phyloP scores from a whole-genome alignment of 176 grass and related monocot genomes.

The Aegilops sharonensis region DNA sequence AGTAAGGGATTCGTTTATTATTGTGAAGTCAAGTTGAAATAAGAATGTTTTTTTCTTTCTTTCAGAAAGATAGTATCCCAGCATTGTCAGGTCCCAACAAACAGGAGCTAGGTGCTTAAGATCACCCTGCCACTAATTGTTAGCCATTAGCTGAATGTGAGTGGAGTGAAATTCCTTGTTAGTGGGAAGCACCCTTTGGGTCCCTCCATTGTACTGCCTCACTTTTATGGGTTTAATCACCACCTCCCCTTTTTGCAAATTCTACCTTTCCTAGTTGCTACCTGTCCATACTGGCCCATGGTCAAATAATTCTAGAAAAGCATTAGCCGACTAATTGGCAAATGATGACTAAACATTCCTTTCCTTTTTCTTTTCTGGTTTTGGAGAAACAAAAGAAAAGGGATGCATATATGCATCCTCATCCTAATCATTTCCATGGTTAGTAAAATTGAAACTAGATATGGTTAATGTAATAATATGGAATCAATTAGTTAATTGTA shows the following conservation, averaged over 20 bases:
- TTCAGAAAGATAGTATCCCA: neutral
- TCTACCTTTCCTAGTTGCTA: conserved; percentile 35
- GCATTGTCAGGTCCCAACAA: conserved; percentile 38
- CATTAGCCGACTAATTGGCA: conserved; percentile 2
- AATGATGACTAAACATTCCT: neutral
- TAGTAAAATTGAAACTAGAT: neutral
- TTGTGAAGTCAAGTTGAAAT: neutral
- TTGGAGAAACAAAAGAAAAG: neutral
- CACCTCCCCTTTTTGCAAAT: conserved; percentile 39
- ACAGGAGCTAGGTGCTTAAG: conserved; percentile 24
- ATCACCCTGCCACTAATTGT: conserved; percentile 21
- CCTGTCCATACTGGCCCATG: neutral
- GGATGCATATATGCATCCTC: neutral
- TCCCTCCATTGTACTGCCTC: conserved; percentile 36
- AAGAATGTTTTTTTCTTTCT: neutral
- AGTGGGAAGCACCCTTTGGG: conserved; percentile 69
- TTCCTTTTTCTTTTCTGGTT: too few species aligned
- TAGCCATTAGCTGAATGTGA: neutral
- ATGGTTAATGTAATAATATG: neutral
- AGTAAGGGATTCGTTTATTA: neutral
- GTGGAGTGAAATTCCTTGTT: conserved; percentile 61
- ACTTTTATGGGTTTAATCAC: conserved; percentile 39
- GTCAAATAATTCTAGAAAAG: conserved; percentile 34
- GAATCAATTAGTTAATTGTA: neutral
- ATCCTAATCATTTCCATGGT: too few species aligned